Evolutionary conservation across 129 eudicot species (phyloP).

Genomic region (Arctium minus): DNA sequence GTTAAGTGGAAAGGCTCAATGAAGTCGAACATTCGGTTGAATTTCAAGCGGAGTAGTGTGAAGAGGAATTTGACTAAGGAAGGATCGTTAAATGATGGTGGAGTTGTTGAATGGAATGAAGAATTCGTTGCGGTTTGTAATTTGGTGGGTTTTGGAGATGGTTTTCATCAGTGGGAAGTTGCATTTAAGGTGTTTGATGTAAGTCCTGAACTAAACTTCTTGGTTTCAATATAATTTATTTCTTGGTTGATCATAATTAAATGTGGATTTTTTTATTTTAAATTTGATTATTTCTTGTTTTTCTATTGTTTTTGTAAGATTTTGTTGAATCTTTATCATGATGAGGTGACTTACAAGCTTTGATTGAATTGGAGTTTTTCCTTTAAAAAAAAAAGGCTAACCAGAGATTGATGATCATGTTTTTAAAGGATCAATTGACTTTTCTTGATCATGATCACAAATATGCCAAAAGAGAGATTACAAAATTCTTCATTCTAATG

Average conservation of each 20-base stretch:
- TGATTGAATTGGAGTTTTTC: neutral
- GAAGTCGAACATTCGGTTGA: slow-evolving; percentile 35
- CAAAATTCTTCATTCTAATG: neutral
- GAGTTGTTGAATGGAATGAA: slow-evolving; percentile 54
- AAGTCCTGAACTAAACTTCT: slow-evolving; percentile 24
- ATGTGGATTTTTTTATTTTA: neutral
- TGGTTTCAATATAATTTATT: neutral
- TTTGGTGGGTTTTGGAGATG: slow-evolving; percentile 31
- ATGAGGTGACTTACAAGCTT: neutral
- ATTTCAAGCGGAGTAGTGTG: slow-evolving; percentile 30
- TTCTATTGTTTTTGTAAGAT: neutral
- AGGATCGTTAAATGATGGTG: slow-evolving; percentile 29
- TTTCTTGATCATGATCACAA: neutral
- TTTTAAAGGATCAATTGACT: too few relatives aligned
- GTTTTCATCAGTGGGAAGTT: slow-evolving; percentile 55
- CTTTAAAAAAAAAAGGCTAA: neutral
- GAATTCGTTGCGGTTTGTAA: slow-evolving; percentile 38
- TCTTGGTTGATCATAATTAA: neutral
- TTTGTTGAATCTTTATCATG: neutral
- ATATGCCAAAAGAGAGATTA: neutral
- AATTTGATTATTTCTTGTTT: neutral
- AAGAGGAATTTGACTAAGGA: slow-evolving; percentile 49
- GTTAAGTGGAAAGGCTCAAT: slow-evolving; percentile 61
- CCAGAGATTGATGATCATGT: neutral
- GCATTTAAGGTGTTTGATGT: slow-evolving; percentile 48